phyloP scores from a whole-genome alignment of 495 filamentous ascomycete genomes.

The Aspergillus indologenus region DNA sequence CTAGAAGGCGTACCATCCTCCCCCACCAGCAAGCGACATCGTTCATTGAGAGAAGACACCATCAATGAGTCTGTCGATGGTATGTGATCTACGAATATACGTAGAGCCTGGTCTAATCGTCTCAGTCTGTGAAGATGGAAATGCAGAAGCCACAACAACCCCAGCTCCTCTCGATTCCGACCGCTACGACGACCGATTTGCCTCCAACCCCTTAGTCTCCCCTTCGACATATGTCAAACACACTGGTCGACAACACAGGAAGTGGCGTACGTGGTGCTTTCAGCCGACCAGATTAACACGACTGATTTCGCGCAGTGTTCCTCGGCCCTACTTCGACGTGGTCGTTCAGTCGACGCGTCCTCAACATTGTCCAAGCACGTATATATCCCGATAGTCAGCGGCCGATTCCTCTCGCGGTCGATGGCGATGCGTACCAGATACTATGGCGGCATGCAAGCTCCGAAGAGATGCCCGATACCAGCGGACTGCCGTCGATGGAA shows the following conservation, averaged over 20 bases:
- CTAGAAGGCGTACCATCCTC: conserved; percentile 9
- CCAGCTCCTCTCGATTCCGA: conserved; percentile 9
- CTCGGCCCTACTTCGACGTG: conserved; percentile 39
- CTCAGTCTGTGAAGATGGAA: not conserved
- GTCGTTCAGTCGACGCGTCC: conserved; percentile 32
- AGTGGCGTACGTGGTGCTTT: conserved; percentile 16
- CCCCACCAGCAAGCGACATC: conserved; percentile 9
- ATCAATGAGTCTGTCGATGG: conserved; percentile 3
- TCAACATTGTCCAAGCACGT: conserved; percentile 25
- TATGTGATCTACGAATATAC: too few species aligned
- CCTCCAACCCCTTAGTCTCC: conserved; percentile 22
- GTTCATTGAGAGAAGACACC: conserved; percentile 1
- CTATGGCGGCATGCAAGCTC: conserved; percentile 28
- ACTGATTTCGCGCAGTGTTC: conserved; percentile 18
- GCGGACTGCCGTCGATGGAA: conserved; percentile 28
- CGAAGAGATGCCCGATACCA: conserved; percentile 23
- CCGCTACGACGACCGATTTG: conserved; percentile 21
- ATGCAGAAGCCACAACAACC: conserved; percentile 3
- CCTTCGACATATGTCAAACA: conserved; percentile 20
- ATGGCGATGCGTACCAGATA: conserved; percentile 32
- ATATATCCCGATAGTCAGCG: conserved; percentile 20
- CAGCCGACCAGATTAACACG: not conserved
- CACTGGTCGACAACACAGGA: conserved; percentile 10
- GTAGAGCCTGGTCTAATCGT: not conserved
- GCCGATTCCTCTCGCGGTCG: conserved; percentile 25